Percentiles rank a stretch among this genome's conserved stretches.
phyloP scores from a whole-genome alignment of 768 basidiomycete species.

The Mycena rosella region DNA sequence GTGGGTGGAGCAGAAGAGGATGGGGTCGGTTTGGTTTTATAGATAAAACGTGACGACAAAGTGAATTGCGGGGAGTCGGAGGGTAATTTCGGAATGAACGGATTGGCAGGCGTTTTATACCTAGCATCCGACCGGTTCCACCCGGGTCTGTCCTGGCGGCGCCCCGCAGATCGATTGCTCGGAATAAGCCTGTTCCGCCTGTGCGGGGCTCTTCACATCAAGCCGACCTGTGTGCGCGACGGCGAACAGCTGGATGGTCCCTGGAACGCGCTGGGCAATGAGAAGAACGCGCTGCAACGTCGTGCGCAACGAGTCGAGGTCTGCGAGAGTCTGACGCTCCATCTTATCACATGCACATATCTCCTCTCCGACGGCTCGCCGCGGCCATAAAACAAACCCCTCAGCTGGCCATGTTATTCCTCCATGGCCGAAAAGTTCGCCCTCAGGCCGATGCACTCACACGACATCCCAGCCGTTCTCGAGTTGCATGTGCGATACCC shows the following conservation, averaged over 20 bases:
- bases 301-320: too few relatives aligned
- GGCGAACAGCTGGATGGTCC: neutral
- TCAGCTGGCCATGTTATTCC: too few relatives aligned
- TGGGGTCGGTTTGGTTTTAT: slow-evolving; percentile 23
- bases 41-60: neutral
- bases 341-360: neutral
- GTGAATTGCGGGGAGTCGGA: neutral
- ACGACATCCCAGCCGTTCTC: slow-evolving; percentile 9
- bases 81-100: neutral
- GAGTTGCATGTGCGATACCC: slow-evolving; percentile 56
- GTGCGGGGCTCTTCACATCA: too few relatives aligned
- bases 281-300: neutral
- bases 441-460: slow-evolving; percentile 8
- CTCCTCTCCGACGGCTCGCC: neutral
- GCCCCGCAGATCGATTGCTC: slow-evolving; percentile 17
- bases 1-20: slow-evolving; percentile 19
- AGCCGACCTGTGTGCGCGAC: too few relatives aligned
- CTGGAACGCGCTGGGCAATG: neutral
- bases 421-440: neutral
- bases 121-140: slow-evolving; percentile 22
- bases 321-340: too few relatives aligned
- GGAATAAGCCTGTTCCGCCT: slow-evolving; percentile 5
- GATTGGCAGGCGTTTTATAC: slow-evolving; percentile 46
- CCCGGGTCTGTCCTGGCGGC: slow-evolving; percentile 20
- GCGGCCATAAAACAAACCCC: too few relatives aligned